A percentile compares a stretch with the other conserved stretches of the same genome.
Conservation (phyloP, 2,329 filamentous ascomycete genomes). For the Ceratocystis cubensis region DNA sequence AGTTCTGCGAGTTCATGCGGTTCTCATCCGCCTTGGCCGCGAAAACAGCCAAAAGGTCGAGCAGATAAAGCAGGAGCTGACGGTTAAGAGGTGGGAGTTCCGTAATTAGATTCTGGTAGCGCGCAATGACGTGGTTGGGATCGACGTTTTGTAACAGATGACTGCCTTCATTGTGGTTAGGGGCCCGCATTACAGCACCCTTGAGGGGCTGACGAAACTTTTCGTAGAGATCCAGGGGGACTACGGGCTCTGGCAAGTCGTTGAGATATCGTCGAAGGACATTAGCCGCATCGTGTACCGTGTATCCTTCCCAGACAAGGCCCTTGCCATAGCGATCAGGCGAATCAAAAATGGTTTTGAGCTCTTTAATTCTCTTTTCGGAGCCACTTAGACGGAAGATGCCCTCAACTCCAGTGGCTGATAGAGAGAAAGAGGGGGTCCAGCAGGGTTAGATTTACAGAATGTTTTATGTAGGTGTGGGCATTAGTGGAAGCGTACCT, state of each 20-base stretch:
- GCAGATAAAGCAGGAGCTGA: constrained; percentile 85
- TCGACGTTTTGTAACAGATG: constrained; percentile 54
- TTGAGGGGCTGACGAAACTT: constrained; percentile 75
- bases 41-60: constrained; percentile 91
- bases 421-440: neutral
- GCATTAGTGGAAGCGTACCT: constrained; percentile 44
- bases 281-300: constrained; percentile 95
- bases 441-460: neutral
- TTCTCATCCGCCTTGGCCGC: constrained; percentile 94
- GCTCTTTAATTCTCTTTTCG: constrained; percentile 94
- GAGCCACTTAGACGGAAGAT: constrained; percentile 95
- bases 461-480: constrained; percentile 18
- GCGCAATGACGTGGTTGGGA: constrained; percentile 59
- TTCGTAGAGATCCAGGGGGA: constrained; percentile 86
- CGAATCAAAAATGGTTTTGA: constrained; percentile 83
- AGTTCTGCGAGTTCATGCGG: constrained; percentile 88
- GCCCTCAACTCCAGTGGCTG: constrained; percentile 86
- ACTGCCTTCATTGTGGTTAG: constrained; percentile 53
- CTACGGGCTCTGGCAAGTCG: constrained; percentile 89
- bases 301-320: constrained; percentile 92
- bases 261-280: constrained; percentile 92
- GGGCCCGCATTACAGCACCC: constrained; percentile 56
- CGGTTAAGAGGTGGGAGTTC: constrained; percentile 86
- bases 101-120: constrained; percentile 83
- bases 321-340: constrained; percentile 94